Percentiles rank a stretch among this genome's conserved stretches.
These are phyloP conservation scores for Haematococcus lacustris DNA, from an alignment of 139 green algal species.

Conservation along the genomic window DNA sequence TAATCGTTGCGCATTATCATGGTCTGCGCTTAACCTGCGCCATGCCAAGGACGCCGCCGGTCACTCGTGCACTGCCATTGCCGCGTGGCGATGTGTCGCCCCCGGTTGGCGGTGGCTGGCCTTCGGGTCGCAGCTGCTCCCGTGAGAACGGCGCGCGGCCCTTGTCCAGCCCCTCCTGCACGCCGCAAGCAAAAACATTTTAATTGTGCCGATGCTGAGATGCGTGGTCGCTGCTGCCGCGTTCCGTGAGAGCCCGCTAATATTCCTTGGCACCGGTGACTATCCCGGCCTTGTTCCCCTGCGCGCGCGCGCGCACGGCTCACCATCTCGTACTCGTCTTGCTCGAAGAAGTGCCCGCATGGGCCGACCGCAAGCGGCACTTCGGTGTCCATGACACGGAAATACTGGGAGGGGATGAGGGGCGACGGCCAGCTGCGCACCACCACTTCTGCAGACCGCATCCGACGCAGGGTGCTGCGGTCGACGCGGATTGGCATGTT, in stretches of 20 bases:
- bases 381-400: constrained; percentile 64
- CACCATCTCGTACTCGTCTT: constrained; percentile 70
- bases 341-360: constrained; percentile 76
- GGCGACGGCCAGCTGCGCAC: constrained; percentile 45
- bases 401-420: constrained; percentile 49
- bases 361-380: constrained; percentile 47
- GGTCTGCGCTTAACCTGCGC: neutral
- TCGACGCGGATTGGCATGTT: constrained; percentile 54
- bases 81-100: neutral
- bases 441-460: constrained; percentile 50
- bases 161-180: constrained; percentile 31
- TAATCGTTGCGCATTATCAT: too few species aligned
- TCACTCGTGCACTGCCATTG: neutral
- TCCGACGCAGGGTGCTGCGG: constrained; percentile 35
- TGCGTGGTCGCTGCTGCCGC: neutral
- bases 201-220: neutral
- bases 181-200: constrained; percentile 3
- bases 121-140: constrained; percentile 23
- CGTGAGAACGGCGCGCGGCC: constrained; percentile 38
- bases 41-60: neutral
- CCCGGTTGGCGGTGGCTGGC: neutral
- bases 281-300: too few species aligned
- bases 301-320: neutral
- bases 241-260: too few species aligned
- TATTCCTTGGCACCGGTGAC: too few species aligned